Percentiles rank a stretch among this genome's conserved stretches.
Evolutionary conservation across 23 red algal species (phyloP).

Genomic region (Agarophyton chilense): DNA sequence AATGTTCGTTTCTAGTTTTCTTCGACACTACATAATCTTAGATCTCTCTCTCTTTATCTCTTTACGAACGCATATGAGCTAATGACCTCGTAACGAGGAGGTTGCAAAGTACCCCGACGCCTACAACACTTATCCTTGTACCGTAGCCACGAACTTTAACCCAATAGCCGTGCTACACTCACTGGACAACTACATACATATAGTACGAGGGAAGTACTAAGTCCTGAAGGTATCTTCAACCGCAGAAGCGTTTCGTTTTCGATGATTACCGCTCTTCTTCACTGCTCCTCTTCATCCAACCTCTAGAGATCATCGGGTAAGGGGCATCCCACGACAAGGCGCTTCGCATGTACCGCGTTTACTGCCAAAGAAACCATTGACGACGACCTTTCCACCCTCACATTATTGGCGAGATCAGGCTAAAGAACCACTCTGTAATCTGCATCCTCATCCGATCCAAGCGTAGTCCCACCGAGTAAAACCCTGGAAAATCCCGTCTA

Average conservation of each 20-base stretch:
- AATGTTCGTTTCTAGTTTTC: no score
- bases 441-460: not conserved
- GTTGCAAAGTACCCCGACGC: no score
- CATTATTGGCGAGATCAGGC: conserved; percentile 5
- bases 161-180: not conserved
- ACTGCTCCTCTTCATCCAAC: not conserved
- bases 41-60: no score
- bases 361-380: not conserved
- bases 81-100: no score
- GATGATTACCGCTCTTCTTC: not conserved
- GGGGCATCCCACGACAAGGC: not conserved
- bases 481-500: not conserved
- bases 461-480: not conserved
- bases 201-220: not conserved
- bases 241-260: not conserved
- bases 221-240: not conserved
- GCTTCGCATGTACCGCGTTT: conserved; percentile 8
- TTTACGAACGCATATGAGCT: no score
- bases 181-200: not conserved
- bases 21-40: no score
- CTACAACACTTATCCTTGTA: not conserved
- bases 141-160: not conserved
- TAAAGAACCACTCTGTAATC: not conserved
- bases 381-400: not conserved
- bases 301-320: not conserved